Evolutionary conservation across 441 rosid species (phyloP).

Genomic region (Syzygium syzygioides): DNA sequence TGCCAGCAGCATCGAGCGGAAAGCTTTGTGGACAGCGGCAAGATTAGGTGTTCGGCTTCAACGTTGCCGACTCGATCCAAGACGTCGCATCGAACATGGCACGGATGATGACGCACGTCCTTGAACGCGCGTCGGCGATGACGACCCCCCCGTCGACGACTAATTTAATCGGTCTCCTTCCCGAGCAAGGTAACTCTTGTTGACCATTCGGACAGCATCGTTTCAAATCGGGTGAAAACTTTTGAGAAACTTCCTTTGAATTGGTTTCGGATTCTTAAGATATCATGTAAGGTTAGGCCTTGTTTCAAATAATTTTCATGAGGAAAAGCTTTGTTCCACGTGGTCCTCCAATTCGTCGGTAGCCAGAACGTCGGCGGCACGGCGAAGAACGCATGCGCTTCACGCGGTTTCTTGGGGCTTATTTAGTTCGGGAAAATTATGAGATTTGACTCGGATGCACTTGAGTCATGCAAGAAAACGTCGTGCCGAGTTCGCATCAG

Average conservation of each 20-base stretch:
- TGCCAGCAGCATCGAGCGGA: no score
- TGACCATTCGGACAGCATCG: not conserved
- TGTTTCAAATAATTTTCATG: not conserved
- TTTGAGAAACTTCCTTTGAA: not conserved
- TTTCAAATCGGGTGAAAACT: not conserved
- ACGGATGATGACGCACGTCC: not conserved
- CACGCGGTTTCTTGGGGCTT: not conserved
- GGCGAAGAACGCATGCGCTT: accelerated
- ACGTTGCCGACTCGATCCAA: not conserved
- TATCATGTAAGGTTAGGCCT: not conserved
- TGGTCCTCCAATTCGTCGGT: not conserved
- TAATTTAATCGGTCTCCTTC: not conserved
- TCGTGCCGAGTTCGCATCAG: accelerated
- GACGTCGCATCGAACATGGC: not conserved
- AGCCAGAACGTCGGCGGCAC: accelerated
- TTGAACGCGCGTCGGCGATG: not conserved
- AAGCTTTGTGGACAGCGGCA: no score
- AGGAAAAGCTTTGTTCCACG: not conserved
- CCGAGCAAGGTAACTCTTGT: not conserved
- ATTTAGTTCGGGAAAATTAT: not conserved
- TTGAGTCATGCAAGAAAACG: not conserved
- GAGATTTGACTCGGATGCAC: not conserved
- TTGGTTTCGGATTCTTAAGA: not conserved
- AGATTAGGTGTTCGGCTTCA: not conserved
- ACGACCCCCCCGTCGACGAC: not conserved